Evolutionary conservation across 176 grass and related monocot species (phyloP).

Genomic region (Eragrostis curvula): DNA sequence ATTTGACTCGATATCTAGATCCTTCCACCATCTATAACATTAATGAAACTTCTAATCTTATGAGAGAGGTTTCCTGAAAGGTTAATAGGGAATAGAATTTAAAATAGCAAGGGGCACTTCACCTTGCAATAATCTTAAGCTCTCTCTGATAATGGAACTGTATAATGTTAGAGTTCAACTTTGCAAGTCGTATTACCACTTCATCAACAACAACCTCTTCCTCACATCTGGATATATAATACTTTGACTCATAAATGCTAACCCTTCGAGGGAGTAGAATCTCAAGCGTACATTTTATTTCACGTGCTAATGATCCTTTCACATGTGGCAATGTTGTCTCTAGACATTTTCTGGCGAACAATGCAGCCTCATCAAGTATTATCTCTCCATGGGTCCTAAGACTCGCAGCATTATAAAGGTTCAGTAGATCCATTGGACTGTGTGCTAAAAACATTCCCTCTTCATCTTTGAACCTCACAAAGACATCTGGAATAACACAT

Average conservation of each 20-base stretch:
- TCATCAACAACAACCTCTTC: background rate
- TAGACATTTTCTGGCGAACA: background rate
- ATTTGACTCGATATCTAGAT: background rate
- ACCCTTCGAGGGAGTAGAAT: background rate
- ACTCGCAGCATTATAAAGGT: constrained; percentile 3
- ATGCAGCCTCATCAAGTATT: constrained; percentile 5
- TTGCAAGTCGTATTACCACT: background rate
- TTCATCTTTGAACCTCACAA: background rate
- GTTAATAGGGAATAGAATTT: too few species aligned
- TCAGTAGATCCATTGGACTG: background rate
- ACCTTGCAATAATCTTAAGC: background rate
- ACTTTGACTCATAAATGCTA: constrained; percentile 7
- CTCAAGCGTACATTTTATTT: constrained; percentile 1
- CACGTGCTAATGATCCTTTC: background rate
- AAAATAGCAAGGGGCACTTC: background rate
- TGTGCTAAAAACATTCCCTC: background rate
- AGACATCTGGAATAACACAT: background rate
- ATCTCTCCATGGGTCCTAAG: background rate
- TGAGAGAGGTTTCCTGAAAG: too few species aligned
- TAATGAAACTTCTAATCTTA: too few species aligned
- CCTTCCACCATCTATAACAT: background rate
- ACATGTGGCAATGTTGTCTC: background rate
- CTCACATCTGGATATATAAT: background rate
- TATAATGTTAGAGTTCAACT: background rate
- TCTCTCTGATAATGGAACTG: background rate